Base-by-base conservation (phyloP, 2,329 filamentous ascomycete species). In the Calonectria naviculata region DNA sequence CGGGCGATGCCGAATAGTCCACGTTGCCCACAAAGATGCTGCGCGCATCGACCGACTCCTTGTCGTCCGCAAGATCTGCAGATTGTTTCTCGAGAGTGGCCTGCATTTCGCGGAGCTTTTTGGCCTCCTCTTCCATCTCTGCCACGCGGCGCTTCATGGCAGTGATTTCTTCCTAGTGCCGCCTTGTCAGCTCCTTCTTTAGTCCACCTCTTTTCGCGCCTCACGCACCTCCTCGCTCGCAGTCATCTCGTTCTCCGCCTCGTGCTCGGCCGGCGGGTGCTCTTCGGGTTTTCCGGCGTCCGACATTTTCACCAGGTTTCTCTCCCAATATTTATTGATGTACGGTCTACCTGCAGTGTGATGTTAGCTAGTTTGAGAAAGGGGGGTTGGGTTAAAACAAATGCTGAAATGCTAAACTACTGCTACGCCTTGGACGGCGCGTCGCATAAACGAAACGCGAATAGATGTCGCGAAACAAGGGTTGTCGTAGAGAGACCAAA, bases 1-100 rank as follows among this genome's bases (percentile, higher is more conserved):
- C 97, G 3, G 97, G 97, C 31, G 95, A 97, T 26, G 96, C 95
- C 73, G 94, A 95, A 84, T 99, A 99, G 85, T 99, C 97, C 76
- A 99, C 97, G 79, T 99, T 99, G 77, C 97, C 97, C 52, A 99
- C 97, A 83, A 99, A 99, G 84, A 99, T 95, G 85, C 95, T 98
- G 80, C 97, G 93, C 76, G 93, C 93, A 85, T 99, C 97, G 71
- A 99, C 92, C 77, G 98, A 97, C 83, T 98, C 95, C 85, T 97
- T 97, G 86, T 95, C 95, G 82, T 98, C 97, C 75, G 93, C 91
- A 72, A 97, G 88, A 78, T 94, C 94, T 75, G 95, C 92, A 73
- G 91, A 92, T 79, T 97, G 93, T 81, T 95, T 92, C 82, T 98
- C 96, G 73, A 98, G 89, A 65, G 89, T 92, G 67, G 92, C 92